A percentile compares a stretch with the other conserved stretches of the same genome.
phyloP scores from a whole-genome alignment of 768 basidiomycete species.

The Mycena floridula region DNA sequence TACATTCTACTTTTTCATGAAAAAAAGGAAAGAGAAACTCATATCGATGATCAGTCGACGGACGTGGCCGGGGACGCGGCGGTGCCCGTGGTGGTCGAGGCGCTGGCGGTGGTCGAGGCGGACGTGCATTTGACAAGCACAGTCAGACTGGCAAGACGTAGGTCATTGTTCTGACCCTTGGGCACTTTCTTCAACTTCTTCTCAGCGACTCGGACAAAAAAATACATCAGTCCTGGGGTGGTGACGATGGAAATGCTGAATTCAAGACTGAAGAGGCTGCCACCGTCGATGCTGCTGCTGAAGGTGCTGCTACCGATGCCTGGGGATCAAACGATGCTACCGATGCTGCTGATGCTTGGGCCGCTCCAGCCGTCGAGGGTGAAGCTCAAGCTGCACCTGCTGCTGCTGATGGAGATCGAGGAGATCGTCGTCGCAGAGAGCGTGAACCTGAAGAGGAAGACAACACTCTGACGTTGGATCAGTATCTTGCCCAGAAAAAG shows the following conservation, averaged over 20 bases:
- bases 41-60: slow-evolving; percentile 34
- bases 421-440: slow-evolving; percentile 36
- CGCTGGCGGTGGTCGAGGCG: slow-evolving; percentile 48
- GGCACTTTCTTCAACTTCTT: slow-evolving; percentile 11
- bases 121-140: slow-evolving; percentile 81
- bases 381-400: slow-evolving; percentile 12
- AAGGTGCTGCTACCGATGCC: slow-evolving; percentile 27
- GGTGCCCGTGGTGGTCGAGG: slow-evolving; percentile 47
- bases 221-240: slow-evolving; percentile 92
- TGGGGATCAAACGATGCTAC: slow-evolving; percentile 25
- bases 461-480: slow-evolving; percentile 89
- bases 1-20: slow-evolving; percentile 11
- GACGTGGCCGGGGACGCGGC: slow-evolving; percentile 43
- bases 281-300: slow-evolving; percentile 58
- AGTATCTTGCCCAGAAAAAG: slow-evolving; percentile 82
- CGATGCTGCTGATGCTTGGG: slow-evolving; percentile 22
- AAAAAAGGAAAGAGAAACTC: no score
- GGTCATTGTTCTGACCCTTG: slow-evolving; percentile 20
- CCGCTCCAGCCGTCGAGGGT: slow-evolving; percentile 26
- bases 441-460: slow-evolving; percentile 81
- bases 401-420: slow-evolving; percentile 26
- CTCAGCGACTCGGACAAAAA: slow-evolving; percentile 91
- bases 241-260: slow-evolving; percentile 81
- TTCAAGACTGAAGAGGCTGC: slow-evolving; percentile 77
- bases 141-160: slow-evolving; percentile 81